Conservation (phyloP, 768 basidiomycete species). For the Boletus sp. region DNA sequence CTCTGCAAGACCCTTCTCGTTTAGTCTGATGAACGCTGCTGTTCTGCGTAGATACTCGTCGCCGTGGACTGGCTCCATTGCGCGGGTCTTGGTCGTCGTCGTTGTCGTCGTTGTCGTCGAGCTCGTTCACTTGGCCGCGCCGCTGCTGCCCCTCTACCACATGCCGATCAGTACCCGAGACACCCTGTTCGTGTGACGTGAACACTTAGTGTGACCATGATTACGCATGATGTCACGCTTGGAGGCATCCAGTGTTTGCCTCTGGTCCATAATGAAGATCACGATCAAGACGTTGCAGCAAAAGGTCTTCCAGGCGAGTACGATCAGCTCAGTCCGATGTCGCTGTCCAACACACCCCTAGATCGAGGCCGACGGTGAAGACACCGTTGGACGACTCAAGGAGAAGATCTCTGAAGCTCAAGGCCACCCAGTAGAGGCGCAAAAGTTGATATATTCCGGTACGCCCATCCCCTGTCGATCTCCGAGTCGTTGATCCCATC, state of each 20-base stretch:
- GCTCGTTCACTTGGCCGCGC: constrained; percentile 7
- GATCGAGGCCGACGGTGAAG: constrained; percentile 75
- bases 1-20: constrained; percentile 74
- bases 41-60: constrained; percentile 75
- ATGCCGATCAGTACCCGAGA: constrained; percentile 25
- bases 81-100: constrained; percentile 8
- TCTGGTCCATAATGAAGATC: constrained; percentile 69
- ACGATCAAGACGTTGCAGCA: constrained; percentile 95
- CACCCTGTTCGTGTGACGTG: constrained; percentile 17
- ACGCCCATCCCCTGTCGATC: constrained; percentile 19
- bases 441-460: constrained; percentile 98
- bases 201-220: constrained; percentile 19
- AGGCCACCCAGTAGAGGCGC: constrained; percentile 66
- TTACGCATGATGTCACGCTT: constrained; percentile 24
- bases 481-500: constrained; percentile 1
- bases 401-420: constrained; percentile 76
- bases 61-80: constrained; percentile 58
- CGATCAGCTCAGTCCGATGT: not conserved
- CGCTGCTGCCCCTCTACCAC: constrained; percentile 20
- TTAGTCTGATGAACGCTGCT: constrained; percentile 66
- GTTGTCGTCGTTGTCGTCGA: constrained; percentile 8
- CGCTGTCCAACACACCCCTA: constrained; percentile 23
- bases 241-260: constrained; percentile 3
- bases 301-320: constrained; percentile 78
- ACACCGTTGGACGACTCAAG: constrained; percentile 81